These are phyloP conservation scores for Coemansia sp. DNA, from an alignment of 192 early-diverging fungal genomes.

Conservation along the genomic window DNA sequence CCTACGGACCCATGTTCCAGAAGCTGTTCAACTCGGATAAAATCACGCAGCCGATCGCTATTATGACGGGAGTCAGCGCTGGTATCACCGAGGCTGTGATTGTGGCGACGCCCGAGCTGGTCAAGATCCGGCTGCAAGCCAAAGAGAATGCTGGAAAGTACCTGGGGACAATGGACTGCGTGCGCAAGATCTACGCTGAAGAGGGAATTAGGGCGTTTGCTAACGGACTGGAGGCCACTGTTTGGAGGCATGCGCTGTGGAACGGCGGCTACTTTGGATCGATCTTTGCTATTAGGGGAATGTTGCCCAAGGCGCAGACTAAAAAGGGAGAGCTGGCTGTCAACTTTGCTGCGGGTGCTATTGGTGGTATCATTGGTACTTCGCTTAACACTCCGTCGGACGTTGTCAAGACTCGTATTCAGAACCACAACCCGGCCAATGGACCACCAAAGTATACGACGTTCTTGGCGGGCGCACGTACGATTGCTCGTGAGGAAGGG, in stretches of 20 bases:
- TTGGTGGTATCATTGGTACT: conserved; percentile 94
- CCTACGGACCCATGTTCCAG: conserved; percentile 72
- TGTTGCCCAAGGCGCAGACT: conserved; percentile 82
- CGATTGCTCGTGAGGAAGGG: conserved; percentile 89
- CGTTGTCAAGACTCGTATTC: conserved; percentile 96
- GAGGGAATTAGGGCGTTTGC: conserved; percentile 87
- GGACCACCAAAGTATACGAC: conserved; percentile 87
- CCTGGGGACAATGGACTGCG: conserved; percentile 76
- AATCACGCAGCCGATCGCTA: conserved; percentile 76
- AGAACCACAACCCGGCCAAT: conserved; percentile 75
- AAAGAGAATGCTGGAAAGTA: conserved; percentile 87
- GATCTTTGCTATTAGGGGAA: conserved; percentile 70
- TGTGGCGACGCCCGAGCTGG: conserved; percentile 89
- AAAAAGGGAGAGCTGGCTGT: conserved; percentile 75
- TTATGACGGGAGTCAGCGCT: conserved; percentile 88
- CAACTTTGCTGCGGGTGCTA: conserved; percentile 90
- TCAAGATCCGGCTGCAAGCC: conserved; percentile 97
- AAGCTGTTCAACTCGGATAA: conserved; percentile 73
- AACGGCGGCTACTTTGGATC: conserved; percentile 85
- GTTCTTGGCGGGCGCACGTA: conserved; percentile 75
- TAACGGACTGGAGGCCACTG: conserved; percentile 91
- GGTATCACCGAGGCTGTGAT: conserved; percentile 92
- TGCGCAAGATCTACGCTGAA: conserved; percentile 76
- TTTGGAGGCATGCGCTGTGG: conserved; percentile 95
- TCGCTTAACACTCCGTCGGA: conserved; percentile 94